These are phyloP conservation scores for Euphorbia neoarborescens DNA, from an alignment of 441 rosid species.

Conservation along the genomic window DNA sequence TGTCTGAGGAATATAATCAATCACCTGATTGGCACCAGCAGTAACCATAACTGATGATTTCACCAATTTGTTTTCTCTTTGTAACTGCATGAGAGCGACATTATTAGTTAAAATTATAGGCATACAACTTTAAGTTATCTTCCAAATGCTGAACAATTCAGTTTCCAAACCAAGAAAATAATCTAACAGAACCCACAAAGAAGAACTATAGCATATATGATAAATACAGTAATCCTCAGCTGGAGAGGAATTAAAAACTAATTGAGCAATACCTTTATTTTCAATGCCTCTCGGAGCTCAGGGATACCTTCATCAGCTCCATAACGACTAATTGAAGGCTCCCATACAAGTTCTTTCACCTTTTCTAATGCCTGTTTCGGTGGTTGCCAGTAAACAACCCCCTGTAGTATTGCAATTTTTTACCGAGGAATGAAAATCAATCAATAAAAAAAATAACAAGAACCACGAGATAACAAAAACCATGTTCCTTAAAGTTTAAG, in stretches of 20 bases:
- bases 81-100: constrained; percentile 39
- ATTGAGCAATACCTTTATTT: constrained; percentile 42
- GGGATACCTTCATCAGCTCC: constrained; percentile 93
- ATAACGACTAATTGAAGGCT: constrained; percentile 66
- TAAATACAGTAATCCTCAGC: constrained; percentile 5
- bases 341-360: constrained; percentile 77
- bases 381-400: constrained; percentile 94
- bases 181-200: not conserved
- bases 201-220: not conserved
- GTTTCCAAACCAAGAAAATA: not conserved
- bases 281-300: constrained; percentile 63
- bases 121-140: not conserved
- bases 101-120: not conserved
- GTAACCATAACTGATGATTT: constrained; percentile 91
- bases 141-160: not conserved
- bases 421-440: constrained; percentile 14
- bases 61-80: constrained; percentile 58
- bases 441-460: not conserved
- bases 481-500: not conserved
- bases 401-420: constrained; percentile 36
- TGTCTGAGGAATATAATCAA: not conserved
- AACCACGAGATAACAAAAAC: constrained; percentile 1
- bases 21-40: constrained; percentile 97
- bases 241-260: constrained; percentile 3
- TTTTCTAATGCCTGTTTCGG: constrained; percentile 68